These are phyloP conservation scores for Cladophialophora psammophila DNA, from an alignment of 2,329 filamentous ascomycete species.

Conservation along the genomic window DNA sequence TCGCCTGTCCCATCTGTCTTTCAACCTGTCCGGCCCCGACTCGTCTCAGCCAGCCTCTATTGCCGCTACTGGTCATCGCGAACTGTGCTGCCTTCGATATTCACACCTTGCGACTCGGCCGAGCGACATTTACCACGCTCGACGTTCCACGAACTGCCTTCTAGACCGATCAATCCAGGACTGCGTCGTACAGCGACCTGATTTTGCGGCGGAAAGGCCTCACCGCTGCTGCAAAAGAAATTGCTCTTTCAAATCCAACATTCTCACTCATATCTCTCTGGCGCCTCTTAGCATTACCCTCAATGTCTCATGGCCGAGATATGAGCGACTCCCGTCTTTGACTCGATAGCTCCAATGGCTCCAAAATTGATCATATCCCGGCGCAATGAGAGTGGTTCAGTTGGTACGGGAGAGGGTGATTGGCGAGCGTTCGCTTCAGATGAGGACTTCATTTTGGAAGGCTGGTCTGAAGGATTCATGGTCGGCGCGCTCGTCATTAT, in stretches of 20 bases:
- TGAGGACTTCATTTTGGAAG: constrained; percentile 46
- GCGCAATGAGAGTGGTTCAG: constrained; percentile 22
- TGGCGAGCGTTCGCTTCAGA: constrained; percentile 37
- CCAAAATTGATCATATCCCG: constrained; percentile 18
- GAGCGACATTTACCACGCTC: background rate
- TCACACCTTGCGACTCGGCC: background rate
- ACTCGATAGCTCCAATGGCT: constrained; percentile 25
- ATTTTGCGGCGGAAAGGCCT: background rate
- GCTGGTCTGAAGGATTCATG: constrained; percentile 53
- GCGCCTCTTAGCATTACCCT: background rate
- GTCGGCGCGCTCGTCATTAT: constrained; percentile 54
- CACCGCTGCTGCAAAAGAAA: background rate
- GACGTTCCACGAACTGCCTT: background rate
- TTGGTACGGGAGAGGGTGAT: constrained; percentile 28
- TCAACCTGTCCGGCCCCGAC: background rate
- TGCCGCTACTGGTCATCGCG: background rate
- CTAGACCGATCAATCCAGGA: background rate
- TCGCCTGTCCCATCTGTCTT: constrained; percentile 4
- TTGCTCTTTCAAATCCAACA: background rate
- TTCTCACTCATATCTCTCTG: background rate
- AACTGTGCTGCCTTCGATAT: background rate
- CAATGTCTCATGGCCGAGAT: background rate
- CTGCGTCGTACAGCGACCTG: background rate
- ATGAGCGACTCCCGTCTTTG: constrained; percentile 1
- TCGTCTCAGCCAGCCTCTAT: background rate